phyloP scores from a whole-genome alignment of 148 eudicot species.

The Vaccinium macrocarpon region DNA sequence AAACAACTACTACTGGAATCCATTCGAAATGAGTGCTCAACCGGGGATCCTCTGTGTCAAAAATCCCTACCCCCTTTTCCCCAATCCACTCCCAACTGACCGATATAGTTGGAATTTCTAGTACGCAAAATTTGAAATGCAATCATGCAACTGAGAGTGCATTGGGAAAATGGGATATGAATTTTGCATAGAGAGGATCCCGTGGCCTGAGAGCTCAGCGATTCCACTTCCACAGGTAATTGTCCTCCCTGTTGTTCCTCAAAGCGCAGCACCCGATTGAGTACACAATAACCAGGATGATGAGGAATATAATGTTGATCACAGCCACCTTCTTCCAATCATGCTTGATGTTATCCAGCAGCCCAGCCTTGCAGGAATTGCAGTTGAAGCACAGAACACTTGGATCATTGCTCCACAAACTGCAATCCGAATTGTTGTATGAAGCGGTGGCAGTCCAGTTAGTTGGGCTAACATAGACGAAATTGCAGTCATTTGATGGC shows the following conservation, averaged over 20 bases:
- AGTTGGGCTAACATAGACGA: constrained; percentile 59
- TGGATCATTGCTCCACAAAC: constrained; percentile 53
- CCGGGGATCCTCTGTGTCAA: neutral
- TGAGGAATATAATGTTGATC: constrained; percentile 63
- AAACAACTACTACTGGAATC: neutral
- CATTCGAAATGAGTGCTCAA: neutral
- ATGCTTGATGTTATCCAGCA: constrained; percentile 71
- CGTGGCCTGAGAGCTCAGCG: constrained; percentile 18
- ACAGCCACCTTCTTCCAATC: constrained; percentile 86
- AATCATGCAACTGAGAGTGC: neutral
- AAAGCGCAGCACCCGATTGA: constrained; percentile 85
- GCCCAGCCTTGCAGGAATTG: constrained; percentile 89
- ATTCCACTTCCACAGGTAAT: constrained; percentile 52
- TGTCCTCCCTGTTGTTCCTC: constrained; percentile 75
- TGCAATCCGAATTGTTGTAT: constrained; percentile 49
- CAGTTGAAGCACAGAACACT: constrained; percentile 63
- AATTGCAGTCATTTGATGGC: constrained; percentile 65
- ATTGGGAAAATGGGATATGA: neutral
- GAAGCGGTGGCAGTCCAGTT: constrained; percentile 44
- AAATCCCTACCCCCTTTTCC: neutral
- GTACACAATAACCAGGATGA: constrained; percentile 71
- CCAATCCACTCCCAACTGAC: neutral
- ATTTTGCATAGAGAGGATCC: neutral
- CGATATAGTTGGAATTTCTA: neutral
- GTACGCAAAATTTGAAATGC: neutral